Percentiles rank a stretch among this genome's conserved stretches.
phyloP scores from a whole-genome alignment of 2,329 filamentous ascomycete species.

The Colletotrichum liriopes region DNA sequence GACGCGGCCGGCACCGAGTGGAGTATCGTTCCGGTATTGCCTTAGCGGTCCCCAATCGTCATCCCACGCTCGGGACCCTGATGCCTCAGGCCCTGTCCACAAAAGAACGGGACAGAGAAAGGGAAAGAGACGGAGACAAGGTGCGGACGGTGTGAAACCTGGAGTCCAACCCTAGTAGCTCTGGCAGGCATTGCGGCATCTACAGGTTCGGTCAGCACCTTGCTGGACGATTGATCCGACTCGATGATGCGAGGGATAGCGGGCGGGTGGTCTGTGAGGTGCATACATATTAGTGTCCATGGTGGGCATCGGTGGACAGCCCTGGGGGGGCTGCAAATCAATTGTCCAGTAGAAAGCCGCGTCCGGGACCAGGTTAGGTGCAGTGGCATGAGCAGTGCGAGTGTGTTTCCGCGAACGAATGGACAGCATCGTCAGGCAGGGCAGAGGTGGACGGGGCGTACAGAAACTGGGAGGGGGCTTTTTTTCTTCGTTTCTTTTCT shows the following conservation, averaged over 20 bases:
- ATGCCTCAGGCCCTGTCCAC: slow-evolving; percentile 19
- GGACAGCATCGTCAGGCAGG: slow-evolving; percentile 23
- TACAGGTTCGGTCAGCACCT: slow-evolving; percentile 37
- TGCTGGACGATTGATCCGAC: slow-evolving; percentile 31
- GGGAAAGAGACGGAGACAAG: neutral
- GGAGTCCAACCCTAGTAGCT: slow-evolving; percentile 17
- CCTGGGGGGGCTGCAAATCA: slow-evolving; percentile 24
- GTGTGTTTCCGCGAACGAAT: slow-evolving; percentile 10
- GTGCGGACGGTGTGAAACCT: slow-evolving; percentile 19
- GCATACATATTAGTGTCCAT: slow-evolving; percentile 37
- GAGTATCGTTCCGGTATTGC: slow-evolving; percentile 32
- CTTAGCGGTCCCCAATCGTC: slow-evolving; percentile 30
- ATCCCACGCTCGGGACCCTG: slow-evolving; percentile 23
- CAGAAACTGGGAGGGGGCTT: neutral
- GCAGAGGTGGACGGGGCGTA: neutral
- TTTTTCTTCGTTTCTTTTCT: neutral
- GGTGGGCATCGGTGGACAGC: slow-evolving; percentile 34
- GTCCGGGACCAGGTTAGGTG: slow-evolving; percentile 11
- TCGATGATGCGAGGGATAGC: slow-evolving; percentile 27
- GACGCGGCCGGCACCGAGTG: slow-evolving; percentile 28
- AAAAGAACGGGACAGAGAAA: neutral
- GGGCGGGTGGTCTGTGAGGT: slow-evolving; percentile 42
- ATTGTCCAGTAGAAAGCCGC: slow-evolving; percentile 36
- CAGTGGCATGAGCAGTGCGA: slow-evolving; percentile 36
- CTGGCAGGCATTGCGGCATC: slow-evolving; percentile 36